Percentiles rank a stretch among this genome's conserved stretches.
These are phyloP conservation scores for Lactifluus pinguis DNA, from an alignment of 768 basidiomycete species.

Conservation along the genomic window DNA sequence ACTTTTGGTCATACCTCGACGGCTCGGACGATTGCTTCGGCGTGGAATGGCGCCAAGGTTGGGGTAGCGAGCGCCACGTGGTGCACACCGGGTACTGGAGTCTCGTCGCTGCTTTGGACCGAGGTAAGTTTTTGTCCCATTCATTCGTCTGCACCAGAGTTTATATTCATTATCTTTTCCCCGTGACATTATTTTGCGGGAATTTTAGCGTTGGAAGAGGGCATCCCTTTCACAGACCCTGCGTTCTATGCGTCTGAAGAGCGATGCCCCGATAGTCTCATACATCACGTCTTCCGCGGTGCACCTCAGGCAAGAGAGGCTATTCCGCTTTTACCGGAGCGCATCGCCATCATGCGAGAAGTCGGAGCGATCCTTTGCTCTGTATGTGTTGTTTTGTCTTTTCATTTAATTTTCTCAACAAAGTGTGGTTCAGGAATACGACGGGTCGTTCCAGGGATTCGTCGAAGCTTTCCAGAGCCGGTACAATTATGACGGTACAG, in stretches of 20 bases:
- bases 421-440: conserved; percentile 4
- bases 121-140: conserved; percentile 39
- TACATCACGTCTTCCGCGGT: conserved; percentile 61
- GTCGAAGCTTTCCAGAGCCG: conserved; percentile 15
- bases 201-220: conserved; percentile 58
- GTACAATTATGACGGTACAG: conserved; percentile 11
- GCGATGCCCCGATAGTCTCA: conserved; percentile 60
- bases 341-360: conserved; percentile 70
- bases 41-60: conserved; percentile 67
- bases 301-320: conserved; percentile 47
- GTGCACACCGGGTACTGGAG: conserved; percentile 84
- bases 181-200: background rate
- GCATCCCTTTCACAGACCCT: conserved; percentile 72
- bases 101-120: conserved; percentile 71
- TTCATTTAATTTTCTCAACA: background rate
- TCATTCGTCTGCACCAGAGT: background rate
- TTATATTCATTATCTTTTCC: background rate
- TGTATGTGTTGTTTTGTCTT: conserved; percentile 33
- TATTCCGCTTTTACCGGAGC: conserved; percentile 61
- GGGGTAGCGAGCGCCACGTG: conserved; percentile 41
- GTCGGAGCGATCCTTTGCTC: conserved; percentile 62
- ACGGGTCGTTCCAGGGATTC: conserved; percentile 18
- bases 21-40: conserved; percentile 56
- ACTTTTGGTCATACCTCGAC: conserved; percentile 77
- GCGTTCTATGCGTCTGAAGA: conserved; percentile 64